Evolutionary conservation across 2,329 filamentous ascomycete genomes (phyloP).

Genomic region (Alternaria hordeiaustralica): DNA sequence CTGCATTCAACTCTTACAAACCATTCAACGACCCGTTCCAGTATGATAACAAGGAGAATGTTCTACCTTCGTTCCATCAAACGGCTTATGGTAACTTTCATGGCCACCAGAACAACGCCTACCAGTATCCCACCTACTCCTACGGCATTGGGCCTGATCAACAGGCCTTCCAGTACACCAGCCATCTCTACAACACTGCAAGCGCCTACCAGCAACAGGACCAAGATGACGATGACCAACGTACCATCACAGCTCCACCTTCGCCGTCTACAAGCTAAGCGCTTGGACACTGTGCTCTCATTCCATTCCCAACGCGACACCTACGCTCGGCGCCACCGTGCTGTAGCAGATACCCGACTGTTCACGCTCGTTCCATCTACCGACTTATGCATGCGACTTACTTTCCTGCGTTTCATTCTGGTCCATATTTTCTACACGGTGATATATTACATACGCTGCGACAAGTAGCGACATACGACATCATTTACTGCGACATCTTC

Average conservation of each 20-base stretch:
- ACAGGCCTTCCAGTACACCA: slow-evolving; percentile 33
- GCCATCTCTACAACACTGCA: slow-evolving; percentile 30
- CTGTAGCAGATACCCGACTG: slow-evolving; percentile 8
- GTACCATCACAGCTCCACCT: slow-evolving; percentile 46
- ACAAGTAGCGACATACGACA: slow-evolving; percentile 27
- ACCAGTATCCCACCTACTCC: slow-evolving; percentile 37
- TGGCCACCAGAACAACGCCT: slow-evolving; percentile 27
- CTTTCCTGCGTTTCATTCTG: slow-evolving; percentile 1
- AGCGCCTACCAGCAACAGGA: slow-evolving; percentile 35
- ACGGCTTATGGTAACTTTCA: slow-evolving; percentile 33
- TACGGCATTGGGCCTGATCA: slow-evolving; percentile 41
- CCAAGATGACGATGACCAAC: slow-evolving; percentile 41
- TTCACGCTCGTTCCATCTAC: slow-evolving; percentile 26
- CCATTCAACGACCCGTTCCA: slow-evolving; percentile 36
- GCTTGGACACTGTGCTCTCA: neutral
- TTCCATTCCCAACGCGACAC: slow-evolving; percentile 4
- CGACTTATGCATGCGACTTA: slow-evolving; percentile 15
- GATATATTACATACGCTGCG: slow-evolving; percentile 17
- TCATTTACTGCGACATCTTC: slow-evolving; percentile 16
- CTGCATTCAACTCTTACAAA: slow-evolving; percentile 36
- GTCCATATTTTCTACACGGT: neutral
- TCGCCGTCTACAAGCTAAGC: slow-evolving; percentile 41
- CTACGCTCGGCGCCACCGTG: slow-evolving; percentile 2
- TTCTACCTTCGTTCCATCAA: slow-evolving; percentile 31
- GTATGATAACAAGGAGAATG: slow-evolving; percentile 46